phyloP scores from a whole-genome alignment of 768 basidiomycete species.

The Hydnum rufescens region DNA sequence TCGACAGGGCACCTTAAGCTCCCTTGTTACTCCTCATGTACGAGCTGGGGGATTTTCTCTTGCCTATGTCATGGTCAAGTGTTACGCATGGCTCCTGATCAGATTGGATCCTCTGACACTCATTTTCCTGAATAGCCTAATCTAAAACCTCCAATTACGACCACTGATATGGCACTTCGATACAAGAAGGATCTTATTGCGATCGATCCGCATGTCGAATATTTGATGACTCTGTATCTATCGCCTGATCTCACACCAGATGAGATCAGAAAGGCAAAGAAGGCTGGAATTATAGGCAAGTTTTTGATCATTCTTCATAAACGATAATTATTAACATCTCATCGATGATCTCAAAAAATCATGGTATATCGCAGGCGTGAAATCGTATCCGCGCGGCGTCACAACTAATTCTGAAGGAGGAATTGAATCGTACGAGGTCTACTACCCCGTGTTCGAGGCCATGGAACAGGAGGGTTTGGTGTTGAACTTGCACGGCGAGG shows the following conservation, averaged over 20 bases:
- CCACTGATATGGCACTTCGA: slow-evolving; percentile 53
- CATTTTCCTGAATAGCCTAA: slow-evolving; percentile 45
- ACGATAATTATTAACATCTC: background rate
- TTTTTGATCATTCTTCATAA: background rate
- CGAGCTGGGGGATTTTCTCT: slow-evolving; percentile 71
- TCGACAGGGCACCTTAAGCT: slow-evolving; percentile 63
- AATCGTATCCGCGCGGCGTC: slow-evolving; percentile 92
- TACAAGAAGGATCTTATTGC: slow-evolving; percentile 59
- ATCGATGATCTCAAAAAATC: no score
- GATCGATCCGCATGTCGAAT: slow-evolving; percentile 62
- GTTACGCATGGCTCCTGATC: background rate
- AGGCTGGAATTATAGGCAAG: slow-evolving; percentile 43
- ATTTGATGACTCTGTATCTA: slow-evolving; percentile 94
- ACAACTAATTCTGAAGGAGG: slow-evolving; percentile 95
- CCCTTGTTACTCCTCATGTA: slow-evolving; percentile 80
- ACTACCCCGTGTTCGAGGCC: slow-evolving; percentile 80
- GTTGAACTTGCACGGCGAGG: slow-evolving; percentile 90
- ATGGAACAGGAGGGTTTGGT: slow-evolving; percentile 93
- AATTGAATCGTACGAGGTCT: slow-evolving; percentile 85
- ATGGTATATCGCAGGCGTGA: slow-evolving; percentile 65
- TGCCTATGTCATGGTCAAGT: slow-evolving; percentile 83
- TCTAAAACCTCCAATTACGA: slow-evolving; percentile 71
- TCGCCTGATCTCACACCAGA: slow-evolving; percentile 76
- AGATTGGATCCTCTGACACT: background rate
- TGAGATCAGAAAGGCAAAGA: slow-evolving; percentile 73